phyloP scores from a whole-genome alignment of 2,329 filamentous ascomycete genomes.

The Gaeumannomyces sp. region DNA sequence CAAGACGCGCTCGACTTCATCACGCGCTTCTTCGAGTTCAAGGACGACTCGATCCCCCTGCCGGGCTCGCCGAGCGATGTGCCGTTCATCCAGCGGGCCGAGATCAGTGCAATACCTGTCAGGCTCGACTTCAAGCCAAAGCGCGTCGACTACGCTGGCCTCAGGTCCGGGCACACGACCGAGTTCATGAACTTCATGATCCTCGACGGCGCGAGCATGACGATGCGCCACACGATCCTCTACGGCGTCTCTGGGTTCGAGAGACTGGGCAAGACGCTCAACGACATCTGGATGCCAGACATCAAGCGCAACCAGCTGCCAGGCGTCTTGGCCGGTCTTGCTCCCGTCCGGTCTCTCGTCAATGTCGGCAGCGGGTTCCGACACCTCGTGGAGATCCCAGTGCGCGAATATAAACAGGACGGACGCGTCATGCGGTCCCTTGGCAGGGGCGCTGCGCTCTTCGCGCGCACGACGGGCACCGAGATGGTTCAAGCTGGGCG shows the following conservation, averaged over 20 bases:
- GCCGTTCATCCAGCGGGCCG: conserved; percentile 83
- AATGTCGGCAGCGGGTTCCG: conserved; percentile 84
- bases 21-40: conserved; percentile 96
- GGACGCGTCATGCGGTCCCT: conserved; percentile 87
- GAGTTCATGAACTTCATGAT: conserved; percentile 99
- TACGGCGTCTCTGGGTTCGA: conserved; percentile 92
- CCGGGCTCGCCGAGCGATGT: conserved; percentile 60
- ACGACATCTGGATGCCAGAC: conserved; percentile 95
- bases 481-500: conserved; percentile 91
- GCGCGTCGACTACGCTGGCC: conserved; percentile 87
- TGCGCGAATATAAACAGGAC: conserved; percentile 90
- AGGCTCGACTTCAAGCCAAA: conserved; percentile 96
- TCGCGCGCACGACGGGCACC: conserved; percentile 87
- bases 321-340: conserved; percentile 79
- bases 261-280: conserved; percentile 79
- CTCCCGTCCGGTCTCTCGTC: conserved; percentile 82
- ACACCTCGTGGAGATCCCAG: conserved; percentile 81
- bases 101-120: conserved; percentile 76
- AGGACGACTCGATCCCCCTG: conserved; percentile 60
- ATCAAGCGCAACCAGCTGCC: conserved; percentile 85
- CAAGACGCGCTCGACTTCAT: conserved; percentile 97
- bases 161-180: conserved; percentile 87
- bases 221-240: conserved; percentile 80
- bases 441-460: conserved; percentile 81
- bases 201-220: conserved; percentile 81